These are phyloP conservation scores for Chlamydomonas schloesseri DNA, from an alignment of 139 green algal species.

Conservation along the genomic window DNA sequence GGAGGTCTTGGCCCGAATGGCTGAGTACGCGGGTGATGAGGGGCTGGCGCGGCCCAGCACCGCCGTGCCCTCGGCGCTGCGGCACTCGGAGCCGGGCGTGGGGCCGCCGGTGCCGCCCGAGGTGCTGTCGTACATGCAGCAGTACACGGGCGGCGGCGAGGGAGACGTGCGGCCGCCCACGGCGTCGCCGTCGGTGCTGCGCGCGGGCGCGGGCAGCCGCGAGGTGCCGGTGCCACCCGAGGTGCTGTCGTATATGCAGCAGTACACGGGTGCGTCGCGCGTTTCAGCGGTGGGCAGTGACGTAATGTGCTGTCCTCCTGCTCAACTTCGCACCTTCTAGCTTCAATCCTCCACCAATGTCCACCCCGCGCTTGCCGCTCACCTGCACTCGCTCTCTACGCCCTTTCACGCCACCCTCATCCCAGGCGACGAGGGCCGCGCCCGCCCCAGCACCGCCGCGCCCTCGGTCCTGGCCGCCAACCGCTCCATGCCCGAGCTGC, in stretches of 20 bases:
- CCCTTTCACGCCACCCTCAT: too few species aligned
- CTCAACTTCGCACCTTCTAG: too few species aligned
- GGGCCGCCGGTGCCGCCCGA: constrained; percentile 41
- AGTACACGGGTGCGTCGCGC: not conserved
- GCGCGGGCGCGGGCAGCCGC: not conserved
- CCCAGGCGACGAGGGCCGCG: constrained; percentile 38
- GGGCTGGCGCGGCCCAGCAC: constrained; percentile 35
- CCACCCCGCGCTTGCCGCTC: too few species aligned
- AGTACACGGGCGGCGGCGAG: constrained; percentile 36
- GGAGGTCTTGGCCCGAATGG: constrained; percentile 26
- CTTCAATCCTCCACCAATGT: too few species aligned
- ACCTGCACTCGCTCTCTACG: too few species aligned
- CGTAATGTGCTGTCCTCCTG: too few species aligned
- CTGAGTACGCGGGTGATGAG: constrained; percentile 31
- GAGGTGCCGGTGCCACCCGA: not conserved
- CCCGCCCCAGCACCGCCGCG: constrained; percentile 19
- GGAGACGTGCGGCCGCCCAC: not conserved
- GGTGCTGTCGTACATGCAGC: constrained; percentile 39
- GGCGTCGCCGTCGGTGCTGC: not conserved
- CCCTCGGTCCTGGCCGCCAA: constrained; percentile 5
- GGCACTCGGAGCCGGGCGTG: not conserved
- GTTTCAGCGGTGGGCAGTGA: too few species aligned
- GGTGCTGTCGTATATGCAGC: not conserved
- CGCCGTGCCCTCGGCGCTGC: constrained; percentile 21
- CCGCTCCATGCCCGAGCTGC: not conserved